Evolutionary conservation across 495 filamentous ascomycete species (phyloP), one percentile per base, ranked within the genome.

Genomic region (Poronia punctata): DNA sequence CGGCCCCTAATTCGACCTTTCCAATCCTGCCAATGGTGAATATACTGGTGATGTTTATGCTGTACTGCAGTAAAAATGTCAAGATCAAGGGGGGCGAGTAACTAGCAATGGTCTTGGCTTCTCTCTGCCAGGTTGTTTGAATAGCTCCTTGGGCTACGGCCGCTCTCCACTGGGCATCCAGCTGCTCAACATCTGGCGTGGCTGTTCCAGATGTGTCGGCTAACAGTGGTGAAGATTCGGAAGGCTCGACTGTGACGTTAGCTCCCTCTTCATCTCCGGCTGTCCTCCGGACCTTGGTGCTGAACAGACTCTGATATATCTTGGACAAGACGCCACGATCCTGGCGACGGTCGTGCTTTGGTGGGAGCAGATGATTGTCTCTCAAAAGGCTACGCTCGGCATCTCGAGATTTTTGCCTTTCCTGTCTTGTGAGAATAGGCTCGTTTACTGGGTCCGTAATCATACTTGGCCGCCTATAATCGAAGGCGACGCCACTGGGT

Each of bases 111-210:
- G 84, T 82, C 57, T 82, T 78, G 1, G 80, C 73, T 65, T 95
- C 88, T 43, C 85, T 75, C 50, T 79, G 77, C 84, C 86, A 93
- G 0, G 86, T 87, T 3, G 88, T 94, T 35, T 83, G 78, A 45
- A 93, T 84, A 43, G 71, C 65, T 6, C 85, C 84, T 3, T 76
- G 72, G 0, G 72, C 67, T 8, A 89, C 84, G 2, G 86, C 84
- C 25, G 83, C 80, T 40, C 87, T 82, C 87, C 87, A 95, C 62
- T 84, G 81, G 31, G 71, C 57, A 46, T 74, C 62, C 25, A 72
- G 40, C 20, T 64, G 54, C 26, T 67, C 69, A 22, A 51, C 45
- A 18, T 35, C 53, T 5, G 51, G 35, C 22, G 49, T 43, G 6
- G 43, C 35, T 7, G 43, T n/a, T 12, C 34, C 39, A 26, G 32